phyloP scores from a whole-genome alignment of 2,329 filamentous ascomycete species.

The Hypoxylon sp. region DNA sequence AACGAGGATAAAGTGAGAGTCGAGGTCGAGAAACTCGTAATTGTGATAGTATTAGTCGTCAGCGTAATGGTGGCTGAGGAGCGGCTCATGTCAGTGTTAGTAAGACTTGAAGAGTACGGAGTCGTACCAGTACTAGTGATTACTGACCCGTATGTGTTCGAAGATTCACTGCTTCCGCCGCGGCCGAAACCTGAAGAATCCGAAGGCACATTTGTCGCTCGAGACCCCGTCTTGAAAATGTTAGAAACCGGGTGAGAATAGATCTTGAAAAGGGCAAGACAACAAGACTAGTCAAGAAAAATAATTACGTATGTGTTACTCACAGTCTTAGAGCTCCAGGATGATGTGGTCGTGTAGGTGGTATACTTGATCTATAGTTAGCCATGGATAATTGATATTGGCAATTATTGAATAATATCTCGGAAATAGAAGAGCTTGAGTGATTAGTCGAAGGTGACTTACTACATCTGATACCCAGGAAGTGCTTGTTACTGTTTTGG shows the following conservation, averaged over 20 bases:
- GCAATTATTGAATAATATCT: neutral
- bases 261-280: neutral
- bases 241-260: neutral
- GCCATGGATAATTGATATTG: neutral
- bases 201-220: conserved; percentile 19
- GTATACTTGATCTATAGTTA: conserved; percentile 29
- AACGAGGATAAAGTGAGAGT: neutral
- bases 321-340: conserved; percentile 7
- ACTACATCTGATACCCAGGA: conserved; percentile 19
- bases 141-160: conserved; percentile 43
- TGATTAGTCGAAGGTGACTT: conserved; percentile 8
- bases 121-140: conserved; percentile 44
- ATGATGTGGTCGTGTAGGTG: conserved; percentile 7
- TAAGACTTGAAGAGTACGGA: conserved; percentile 45
- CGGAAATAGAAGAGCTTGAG: neutral
- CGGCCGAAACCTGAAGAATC: conserved; percentile 19
- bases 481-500: conserved; percentile 25
- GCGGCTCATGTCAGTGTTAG: conserved; percentile 46
- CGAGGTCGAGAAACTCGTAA: neutral
- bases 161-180: conserved; percentile 18
- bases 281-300: neutral
- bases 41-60: conserved; percentile 26
- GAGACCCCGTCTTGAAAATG: conserved; percentile 8
- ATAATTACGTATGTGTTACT: neutral
- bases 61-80: conserved; percentile 35